Conservation (phyloP, 805 yeast species). For the Kodamaea laetipori region DNA sequence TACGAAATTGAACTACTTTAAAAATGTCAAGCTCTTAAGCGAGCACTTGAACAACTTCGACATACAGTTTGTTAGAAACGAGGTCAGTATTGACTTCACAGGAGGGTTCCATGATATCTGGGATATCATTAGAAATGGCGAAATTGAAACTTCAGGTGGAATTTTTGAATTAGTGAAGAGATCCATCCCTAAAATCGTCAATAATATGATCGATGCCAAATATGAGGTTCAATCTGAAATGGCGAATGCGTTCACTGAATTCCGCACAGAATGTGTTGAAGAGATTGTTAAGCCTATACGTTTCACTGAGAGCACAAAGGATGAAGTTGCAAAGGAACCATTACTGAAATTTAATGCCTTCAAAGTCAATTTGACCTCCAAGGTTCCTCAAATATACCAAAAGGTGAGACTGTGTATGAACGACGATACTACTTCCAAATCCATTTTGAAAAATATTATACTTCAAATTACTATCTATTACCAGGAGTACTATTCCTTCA, state of each 20-base stretch:
- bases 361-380: slow-evolving; percentile 50
- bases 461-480: slow-evolving; percentile 8
- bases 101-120: slow-evolving; percentile 59
- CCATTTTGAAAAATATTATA: slow-evolving; percentile 9
- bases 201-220: slow-evolving; percentile 77
- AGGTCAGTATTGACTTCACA: slow-evolving; percentile 76
- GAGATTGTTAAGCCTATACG: slow-evolving; percentile 49
- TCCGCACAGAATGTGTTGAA: slow-evolving; percentile 54
- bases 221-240: slow-evolving; percentile 73
- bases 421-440: slow-evolving; percentile 8
- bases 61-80: slow-evolving; percentile 71
- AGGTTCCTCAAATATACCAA: slow-evolving; percentile 56
- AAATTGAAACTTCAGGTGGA: slow-evolving; percentile 32
- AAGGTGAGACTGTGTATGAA: slow-evolving; percentile 7
- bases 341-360: slow-evolving; percentile 41
- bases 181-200: slow-evolving; percentile 76
- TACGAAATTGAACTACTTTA: slow-evolving; percentile 66
- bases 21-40: slow-evolving; percentile 69
- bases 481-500: slow-evolving; percentile 10
- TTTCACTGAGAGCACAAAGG: slow-evolving; percentile 11
- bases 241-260: slow-evolving; percentile 66
- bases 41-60: slow-evolving; percentile 74
- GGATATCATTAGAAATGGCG: slow-evolving; percentile 38
- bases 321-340: slow-evolving; percentile 21
- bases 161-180: slow-evolving; percentile 58